These are phyloP conservation scores for Sicyos baderoa DNA, from an alignment of 306 rosid species.

Conservation along the genomic window DNA sequence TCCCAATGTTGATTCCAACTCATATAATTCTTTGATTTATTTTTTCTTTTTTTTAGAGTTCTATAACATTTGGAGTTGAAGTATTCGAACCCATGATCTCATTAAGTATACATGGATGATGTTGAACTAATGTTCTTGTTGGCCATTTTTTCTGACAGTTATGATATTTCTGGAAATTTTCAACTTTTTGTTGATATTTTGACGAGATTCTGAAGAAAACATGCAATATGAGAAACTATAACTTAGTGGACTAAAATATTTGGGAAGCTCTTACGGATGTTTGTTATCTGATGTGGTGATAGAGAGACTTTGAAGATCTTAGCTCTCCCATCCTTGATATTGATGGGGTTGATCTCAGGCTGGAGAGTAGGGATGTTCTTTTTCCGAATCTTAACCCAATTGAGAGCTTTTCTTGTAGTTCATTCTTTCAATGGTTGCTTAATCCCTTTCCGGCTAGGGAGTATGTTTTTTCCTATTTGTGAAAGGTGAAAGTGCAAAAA, in stretches of 20 bases:
- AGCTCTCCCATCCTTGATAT: not conserved
- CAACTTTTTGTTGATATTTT: too few species aligned
- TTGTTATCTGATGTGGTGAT: not conserved
- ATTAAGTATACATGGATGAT: too few species aligned
- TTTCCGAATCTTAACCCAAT: not conserved
- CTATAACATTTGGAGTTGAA: too few species aligned
- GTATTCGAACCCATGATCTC: too few species aligned
- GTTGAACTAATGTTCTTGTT: too few species aligned
- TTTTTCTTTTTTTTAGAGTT: too few species aligned
- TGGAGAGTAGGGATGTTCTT: not conserved
- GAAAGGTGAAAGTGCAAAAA: too few species aligned
- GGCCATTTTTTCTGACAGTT: too few species aligned
- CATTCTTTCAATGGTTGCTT: not conserved
- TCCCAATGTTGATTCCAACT: not conserved
- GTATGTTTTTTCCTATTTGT: too few species aligned
- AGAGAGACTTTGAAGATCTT: not conserved
- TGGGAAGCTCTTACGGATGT: not conserved
- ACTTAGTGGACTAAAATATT: not conserved
- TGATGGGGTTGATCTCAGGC: not conserved
- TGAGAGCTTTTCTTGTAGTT: not conserved
- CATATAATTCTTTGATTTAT: not conserved
- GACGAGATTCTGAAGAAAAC: not conserved
- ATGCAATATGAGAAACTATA: too few species aligned
- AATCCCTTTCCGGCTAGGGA: not conserved
- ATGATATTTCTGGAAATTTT: too few species aligned